Evolutionary conservation across 257 asterid genomes (phyloP).

Genomic region (Nicotiana paniculata): DNA sequence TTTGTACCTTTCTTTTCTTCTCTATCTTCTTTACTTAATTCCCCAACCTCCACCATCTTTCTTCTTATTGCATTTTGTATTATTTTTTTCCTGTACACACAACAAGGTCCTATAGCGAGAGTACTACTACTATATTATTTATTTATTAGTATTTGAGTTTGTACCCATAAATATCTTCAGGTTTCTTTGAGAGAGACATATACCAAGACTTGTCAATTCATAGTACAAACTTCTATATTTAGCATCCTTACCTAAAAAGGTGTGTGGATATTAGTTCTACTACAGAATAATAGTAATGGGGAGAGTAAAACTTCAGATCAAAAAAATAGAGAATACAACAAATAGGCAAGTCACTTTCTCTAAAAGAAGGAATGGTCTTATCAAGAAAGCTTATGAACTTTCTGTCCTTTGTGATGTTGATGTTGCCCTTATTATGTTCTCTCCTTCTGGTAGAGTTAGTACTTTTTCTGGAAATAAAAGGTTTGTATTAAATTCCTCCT

Average conservation of each 20-base stretch:
- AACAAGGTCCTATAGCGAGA: background rate
- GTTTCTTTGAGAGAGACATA: constrained; percentile 12
- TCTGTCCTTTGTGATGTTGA: constrained; percentile 97
- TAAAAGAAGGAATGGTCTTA: constrained; percentile 87
- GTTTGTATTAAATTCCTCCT: constrained; percentile 22
- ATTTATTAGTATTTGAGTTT: background rate
- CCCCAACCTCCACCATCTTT: background rate
- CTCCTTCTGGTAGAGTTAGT: constrained; percentile 91
- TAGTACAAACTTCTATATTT: constrained; percentile 24
- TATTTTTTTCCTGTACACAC: background rate
- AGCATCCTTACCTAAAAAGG: constrained; percentile 24
- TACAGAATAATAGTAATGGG: constrained; percentile 42
- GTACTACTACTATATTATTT: background rate
- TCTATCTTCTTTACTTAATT: background rate
- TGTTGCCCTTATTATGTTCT: constrained; percentile 90
- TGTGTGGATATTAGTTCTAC: background rate
- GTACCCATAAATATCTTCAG: background rate
- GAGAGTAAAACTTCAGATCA: constrained; percentile 90
- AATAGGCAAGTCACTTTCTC: constrained; percentile 98
- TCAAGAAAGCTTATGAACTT: constrained; percentile 95
- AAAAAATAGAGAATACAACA: constrained; percentile 88
- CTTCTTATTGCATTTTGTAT: background rate
- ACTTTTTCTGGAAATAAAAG: constrained; percentile 63
- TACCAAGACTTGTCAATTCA: background rate
- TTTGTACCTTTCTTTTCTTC: constrained; percentile 13